Percentiles rank a stretch among this genome's conserved stretches.
Conservation (phyloP, 768 basidiomycete species). For the Tylopilus cervinicoccineus region DNA sequence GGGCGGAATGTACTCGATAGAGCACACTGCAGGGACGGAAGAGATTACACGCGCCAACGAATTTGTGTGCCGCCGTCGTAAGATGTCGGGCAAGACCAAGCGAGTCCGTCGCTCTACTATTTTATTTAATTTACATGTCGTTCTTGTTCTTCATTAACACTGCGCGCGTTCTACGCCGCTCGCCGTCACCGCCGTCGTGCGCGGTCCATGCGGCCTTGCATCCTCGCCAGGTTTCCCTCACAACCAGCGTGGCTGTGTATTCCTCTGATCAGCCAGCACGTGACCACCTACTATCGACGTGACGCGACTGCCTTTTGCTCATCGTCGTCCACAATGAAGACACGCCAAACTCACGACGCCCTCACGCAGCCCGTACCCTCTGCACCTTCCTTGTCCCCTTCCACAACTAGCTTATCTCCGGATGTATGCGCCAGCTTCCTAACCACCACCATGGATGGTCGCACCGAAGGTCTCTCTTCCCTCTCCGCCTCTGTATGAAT, state of each 20-base stretch:
- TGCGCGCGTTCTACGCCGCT: constrained; percentile 1
- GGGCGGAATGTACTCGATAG: constrained; percentile 1
- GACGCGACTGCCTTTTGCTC: constrained; percentile 3
- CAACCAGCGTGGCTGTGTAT: constrained; percentile 10
- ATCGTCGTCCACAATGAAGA: constrained; percentile 16
- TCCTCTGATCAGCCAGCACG: background rate
- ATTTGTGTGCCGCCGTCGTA: constrained; percentile 6
- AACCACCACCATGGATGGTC: constrained; percentile 53
- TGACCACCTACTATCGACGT: constrained; percentile 11
- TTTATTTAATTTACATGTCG: background rate
- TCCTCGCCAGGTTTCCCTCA: constrained; percentile 7
- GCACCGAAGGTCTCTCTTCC: constrained; percentile 53
- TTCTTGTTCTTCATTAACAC: constrained; percentile 7
- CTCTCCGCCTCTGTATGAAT: background rate
- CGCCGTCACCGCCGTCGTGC: constrained; percentile 10
- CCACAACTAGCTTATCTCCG: constrained; percentile 5
- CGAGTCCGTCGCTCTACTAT: constrained; percentile 1
- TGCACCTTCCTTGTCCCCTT: constrained; percentile 16
- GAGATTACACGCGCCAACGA: constrained; percentile 10
- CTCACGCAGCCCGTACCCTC: constrained; percentile 31
- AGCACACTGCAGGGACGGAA: constrained; percentile 17
- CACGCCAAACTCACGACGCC: constrained; percentile 13
- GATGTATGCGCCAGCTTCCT: constrained; percentile 72
- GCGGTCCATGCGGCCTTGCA: constrained; percentile 6
- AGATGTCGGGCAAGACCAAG: constrained; percentile 1